Evolutionary conservation across 345 rosid species (phyloP).

Genomic region (Salix exigua): DNA sequence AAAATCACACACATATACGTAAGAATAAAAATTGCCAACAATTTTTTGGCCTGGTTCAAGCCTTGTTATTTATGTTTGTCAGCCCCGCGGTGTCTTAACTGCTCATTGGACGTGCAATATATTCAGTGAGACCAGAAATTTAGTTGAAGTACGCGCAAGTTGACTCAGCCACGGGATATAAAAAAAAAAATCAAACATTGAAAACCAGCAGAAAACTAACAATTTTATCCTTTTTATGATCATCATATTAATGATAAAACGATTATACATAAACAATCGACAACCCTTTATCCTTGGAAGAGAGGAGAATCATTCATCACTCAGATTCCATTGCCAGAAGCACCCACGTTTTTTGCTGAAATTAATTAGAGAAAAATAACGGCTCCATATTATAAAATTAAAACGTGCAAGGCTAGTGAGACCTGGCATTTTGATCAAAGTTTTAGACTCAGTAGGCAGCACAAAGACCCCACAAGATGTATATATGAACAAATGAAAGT

Average conservation of each 20-base stretch:
- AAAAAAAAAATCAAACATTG: too few relatives aligned
- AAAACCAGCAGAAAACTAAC: background rate
- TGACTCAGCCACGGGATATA: too few relatives aligned
- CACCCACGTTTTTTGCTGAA: background rate
- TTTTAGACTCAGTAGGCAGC: conserved; percentile 7
- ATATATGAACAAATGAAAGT: conserved; percentile 17
- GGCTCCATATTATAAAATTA: background rate
- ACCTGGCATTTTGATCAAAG: background rate
- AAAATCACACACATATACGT: too few relatives aligned
- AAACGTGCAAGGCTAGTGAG: background rate
- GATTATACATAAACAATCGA: background rate
- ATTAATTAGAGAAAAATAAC: background rate
- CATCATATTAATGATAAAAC: background rate
- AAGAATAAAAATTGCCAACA: too few relatives aligned
- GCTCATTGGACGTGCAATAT: too few relatives aligned
- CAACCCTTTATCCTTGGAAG: background rate
- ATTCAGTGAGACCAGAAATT: too few relatives aligned
- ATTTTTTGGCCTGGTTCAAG: too few relatives aligned
- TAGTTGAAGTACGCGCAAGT: too few relatives aligned
- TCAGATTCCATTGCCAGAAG: background rate
- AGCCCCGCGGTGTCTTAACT: too few relatives aligned
- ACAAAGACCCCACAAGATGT: conserved; percentile 18
- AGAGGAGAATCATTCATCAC: background rate
- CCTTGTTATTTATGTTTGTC: too few relatives aligned
- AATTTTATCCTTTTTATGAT: background rate